Percentiles rank a stretch among this genome's conserved stretches.
These are phyloP conservation scores for Kazachstania sp. DNA, from an alignment of 1,139 yeast genomes.

Conservation along the genomic window DNA sequence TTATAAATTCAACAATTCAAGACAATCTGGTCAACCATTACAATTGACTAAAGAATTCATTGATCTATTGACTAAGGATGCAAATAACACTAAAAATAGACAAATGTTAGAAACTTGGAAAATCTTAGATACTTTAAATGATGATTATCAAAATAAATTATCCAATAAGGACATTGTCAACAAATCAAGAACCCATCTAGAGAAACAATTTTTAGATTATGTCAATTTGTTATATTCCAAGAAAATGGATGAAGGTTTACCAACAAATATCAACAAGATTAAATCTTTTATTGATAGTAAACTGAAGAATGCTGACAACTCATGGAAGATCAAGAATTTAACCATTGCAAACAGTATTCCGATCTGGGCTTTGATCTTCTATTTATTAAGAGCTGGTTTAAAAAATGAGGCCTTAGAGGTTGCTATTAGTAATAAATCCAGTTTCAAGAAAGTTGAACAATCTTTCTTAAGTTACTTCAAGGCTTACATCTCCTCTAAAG, in stretches of 20 bases:
- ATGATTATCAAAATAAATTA: too few species aligned
- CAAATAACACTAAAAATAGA: slow-evolving; percentile 48
- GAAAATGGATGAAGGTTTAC: slow-evolving; percentile 54
- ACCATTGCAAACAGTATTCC: slow-evolving; percentile 74
- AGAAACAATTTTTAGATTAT: slow-evolving; percentile 66
- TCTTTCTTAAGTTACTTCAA: slow-evolving; percentile 74
- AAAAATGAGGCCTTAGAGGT: slow-evolving; percentile 66
- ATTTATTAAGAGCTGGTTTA: slow-evolving; percentile 76
- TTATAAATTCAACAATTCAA: slow-evolving; percentile 58
- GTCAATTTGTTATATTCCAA: slow-evolving; percentile 65
- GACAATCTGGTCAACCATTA: slow-evolving; percentile 41
- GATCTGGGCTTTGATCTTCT: slow-evolving; percentile 85
- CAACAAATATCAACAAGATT: slow-evolving; percentile 64
- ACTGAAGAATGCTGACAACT: slow-evolving; percentile 37
- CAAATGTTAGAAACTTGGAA: slow-evolving; percentile 62
- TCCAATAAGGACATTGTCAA: slow-evolving; percentile 36
- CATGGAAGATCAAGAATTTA: slow-evolving; percentile 44
- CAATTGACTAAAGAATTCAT: slow-evolving; percentile 31
- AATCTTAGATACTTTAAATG: slow-evolving; percentile 35
- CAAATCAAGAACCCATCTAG: slow-evolving; percentile 56
- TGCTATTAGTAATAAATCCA: slow-evolving; percentile 43
- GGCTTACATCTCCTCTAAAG: slow-evolving; percentile 55
- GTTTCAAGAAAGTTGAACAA: slow-evolving; percentile 74
- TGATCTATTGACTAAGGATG: slow-evolving; percentile 26
- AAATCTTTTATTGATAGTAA: slow-evolving; percentile 52